A percentile compares a stretch with the other conserved stretches of the same genome.
These are phyloP conservation scores for Podila clonocystis DNA, from an alignment of 192 early-diverging fungal genomes.

Conservation along the genomic window DNA sequence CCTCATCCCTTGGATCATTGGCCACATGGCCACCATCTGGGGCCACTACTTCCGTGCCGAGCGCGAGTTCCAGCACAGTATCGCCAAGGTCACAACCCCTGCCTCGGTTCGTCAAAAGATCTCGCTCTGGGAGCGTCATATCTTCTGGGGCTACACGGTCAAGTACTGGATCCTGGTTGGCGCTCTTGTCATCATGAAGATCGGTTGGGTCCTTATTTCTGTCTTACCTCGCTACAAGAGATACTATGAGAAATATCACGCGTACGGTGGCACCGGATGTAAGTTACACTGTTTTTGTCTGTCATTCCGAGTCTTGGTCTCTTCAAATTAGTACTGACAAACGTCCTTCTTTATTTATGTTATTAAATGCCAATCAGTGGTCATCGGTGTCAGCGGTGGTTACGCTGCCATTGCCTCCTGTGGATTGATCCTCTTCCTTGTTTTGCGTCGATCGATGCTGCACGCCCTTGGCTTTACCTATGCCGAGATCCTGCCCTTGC, in stretches of 20 bases:
- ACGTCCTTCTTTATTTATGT: not conserved
- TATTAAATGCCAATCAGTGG: slow-evolving; percentile 6
- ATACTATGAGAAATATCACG: not conserved
- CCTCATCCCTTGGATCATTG: slow-evolving; percentile 18
- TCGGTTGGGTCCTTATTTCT: slow-evolving; percentile 7
- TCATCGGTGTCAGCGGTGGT: slow-evolving; percentile 21
- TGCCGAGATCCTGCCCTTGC: slow-evolving; percentile 36
- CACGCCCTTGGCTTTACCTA: slow-evolving; percentile 46
- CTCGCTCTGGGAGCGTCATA: slow-evolving; percentile 45
- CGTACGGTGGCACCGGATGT: slow-evolving; percentile 16
- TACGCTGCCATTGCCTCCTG: slow-evolving; percentile 26
- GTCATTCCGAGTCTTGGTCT: not conserved
- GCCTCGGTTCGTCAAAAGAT: slow-evolving; percentile 24
- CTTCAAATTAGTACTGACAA: not conserved
- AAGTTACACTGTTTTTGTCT: slow-evolving; percentile 5
- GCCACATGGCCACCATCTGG: slow-evolving; percentile 45
- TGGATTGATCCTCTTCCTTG: slow-evolving; percentile 29
- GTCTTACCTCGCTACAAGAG: not conserved
- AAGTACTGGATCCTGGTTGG: slow-evolving; percentile 45
- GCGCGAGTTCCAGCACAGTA: slow-evolving; percentile 43
- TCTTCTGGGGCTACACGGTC: slow-evolving; percentile 40
- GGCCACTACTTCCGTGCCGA: slow-evolving; percentile 41
- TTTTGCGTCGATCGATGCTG: slow-evolving; percentile 45
- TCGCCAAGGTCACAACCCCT: slow-evolving; percentile 32
- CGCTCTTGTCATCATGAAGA: slow-evolving; percentile 8